phyloP scores from a whole-genome alignment of 176 grass and related monocot genomes.

The Paspalum notatum region DNA sequence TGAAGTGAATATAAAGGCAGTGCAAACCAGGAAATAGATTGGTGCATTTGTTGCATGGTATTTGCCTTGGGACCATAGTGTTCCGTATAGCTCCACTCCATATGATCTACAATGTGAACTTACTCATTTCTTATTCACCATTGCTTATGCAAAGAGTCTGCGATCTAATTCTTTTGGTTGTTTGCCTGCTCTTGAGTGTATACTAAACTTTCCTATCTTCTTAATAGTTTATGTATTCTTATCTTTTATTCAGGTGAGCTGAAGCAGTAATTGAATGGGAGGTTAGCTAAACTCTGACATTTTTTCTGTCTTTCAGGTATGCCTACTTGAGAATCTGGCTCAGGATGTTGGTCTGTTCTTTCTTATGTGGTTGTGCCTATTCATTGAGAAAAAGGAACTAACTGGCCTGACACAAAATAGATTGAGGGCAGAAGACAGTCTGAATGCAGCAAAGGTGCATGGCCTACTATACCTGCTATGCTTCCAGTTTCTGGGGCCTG shows the following conservation, averaged over 20 bases:
- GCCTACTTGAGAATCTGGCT: not conserved
- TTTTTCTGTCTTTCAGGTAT: conserved; percentile 57
- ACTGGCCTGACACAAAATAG: conserved; percentile 46
- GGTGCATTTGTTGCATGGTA: not conserved
- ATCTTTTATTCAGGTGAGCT: conserved; percentile 40
- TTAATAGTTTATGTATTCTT: too few species aligned
- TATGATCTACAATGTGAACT: not conserved
- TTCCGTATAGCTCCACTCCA: not conserved
- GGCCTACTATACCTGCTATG: not conserved
- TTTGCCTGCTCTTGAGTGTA: not conserved
- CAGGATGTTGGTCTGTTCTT: not conserved
- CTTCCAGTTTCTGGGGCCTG: conserved; percentile 20
- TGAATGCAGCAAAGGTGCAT: conserved; percentile 61
- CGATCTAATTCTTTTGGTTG: not conserved
- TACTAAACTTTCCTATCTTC: not conserved
- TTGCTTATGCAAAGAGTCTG: not conserved
- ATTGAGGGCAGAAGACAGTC: conserved; percentile 57
- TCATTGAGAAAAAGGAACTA: not conserved
- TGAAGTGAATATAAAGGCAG: conserved; percentile 53
- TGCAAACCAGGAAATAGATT: conserved; percentile 52
- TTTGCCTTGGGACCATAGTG: not conserved
- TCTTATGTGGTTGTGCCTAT: not conserved
- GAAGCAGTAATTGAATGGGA: conserved; percentile 48
- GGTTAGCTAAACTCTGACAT: conserved; percentile 26
- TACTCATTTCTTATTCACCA: not conserved